Percentiles rank a stretch among this genome's conserved stretches.
phyloP scores from a whole-genome alignment of 2,329 filamentous ascomycete genomes.

The Aspergillus pseudotamarii region DNA sequence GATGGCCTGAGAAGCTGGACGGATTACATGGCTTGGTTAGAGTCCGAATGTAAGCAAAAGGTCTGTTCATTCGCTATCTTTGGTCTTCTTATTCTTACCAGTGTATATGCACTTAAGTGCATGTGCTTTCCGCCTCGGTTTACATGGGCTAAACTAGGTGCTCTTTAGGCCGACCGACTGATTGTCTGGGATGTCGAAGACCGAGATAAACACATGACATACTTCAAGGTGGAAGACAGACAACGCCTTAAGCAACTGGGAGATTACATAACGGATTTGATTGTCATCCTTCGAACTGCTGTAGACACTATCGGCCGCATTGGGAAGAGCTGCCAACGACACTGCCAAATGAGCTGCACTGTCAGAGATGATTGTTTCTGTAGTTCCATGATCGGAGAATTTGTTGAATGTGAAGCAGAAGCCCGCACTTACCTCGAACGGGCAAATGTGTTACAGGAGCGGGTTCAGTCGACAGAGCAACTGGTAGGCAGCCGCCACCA shows the following conservation, averaged over 20 bases:
- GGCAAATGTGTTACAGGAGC: conserved; percentile 11
- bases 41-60: conserved; percentile 13
- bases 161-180: conserved; percentile 9
- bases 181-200: conserved; percentile 7
- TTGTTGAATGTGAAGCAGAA: conserved; percentile 10
- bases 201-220: not conserved
- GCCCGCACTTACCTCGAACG: conserved; percentile 11
- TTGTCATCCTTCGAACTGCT: conserved; percentile 15
- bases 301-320: conserved; percentile 8
- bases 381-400: conserved; percentile 9
- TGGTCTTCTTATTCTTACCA: not conserved
- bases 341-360: conserved; percentile 8
- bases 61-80: not conserved
- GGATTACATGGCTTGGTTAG: conserved; percentile 20
- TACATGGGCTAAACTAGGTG: not conserved
- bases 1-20: conserved; percentile 17
- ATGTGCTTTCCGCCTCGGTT: not conserved
- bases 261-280: conserved; percentile 17
- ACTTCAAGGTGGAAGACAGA: conserved; percentile 11
- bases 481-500: conserved; percentile 6
- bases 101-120: not conserved
- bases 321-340: conserved; percentile 7
- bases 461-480: conserved; percentile 13
- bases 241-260: conserved; percentile 15
- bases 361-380: not conserved